Percentiles rank a stretch among this genome's conserved stretches.
Conservation (phyloP, 2,329 filamentous ascomycete species). For the Albophoma yamanashiensis region DNA sequence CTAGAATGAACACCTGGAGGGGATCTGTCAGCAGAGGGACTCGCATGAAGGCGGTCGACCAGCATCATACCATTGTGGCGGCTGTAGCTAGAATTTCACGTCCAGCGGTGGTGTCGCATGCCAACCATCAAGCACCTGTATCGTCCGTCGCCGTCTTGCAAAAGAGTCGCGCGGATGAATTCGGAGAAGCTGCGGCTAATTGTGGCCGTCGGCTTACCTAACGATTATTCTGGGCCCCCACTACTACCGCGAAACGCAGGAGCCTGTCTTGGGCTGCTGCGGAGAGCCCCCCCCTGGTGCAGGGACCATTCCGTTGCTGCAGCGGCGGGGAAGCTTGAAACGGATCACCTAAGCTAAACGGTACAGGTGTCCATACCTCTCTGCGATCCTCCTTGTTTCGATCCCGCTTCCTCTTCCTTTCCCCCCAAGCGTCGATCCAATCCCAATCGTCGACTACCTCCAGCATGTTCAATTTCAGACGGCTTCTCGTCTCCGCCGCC, state of each 20-base stretch:
- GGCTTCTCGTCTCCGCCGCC: constrained; percentile 59
- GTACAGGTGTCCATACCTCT: constrained; percentile 10
- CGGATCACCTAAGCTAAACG: neutral
- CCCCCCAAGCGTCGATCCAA: neutral
- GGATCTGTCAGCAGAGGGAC: neutral
- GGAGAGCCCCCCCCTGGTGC: neutral
- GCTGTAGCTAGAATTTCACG: neutral
- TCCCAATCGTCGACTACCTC: constrained; percentile 8
- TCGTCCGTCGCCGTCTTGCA: neutral
- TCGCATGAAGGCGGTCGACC: too few relatives aligned
- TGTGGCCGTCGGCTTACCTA: neutral
- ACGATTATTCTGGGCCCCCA: neutral
- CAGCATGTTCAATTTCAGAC: constrained; percentile 66
- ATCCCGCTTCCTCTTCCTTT: neutral
- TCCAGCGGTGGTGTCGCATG: neutral
- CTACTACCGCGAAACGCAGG: neutral
- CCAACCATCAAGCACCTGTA: neutral
- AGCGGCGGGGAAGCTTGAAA: constrained; percentile 10
- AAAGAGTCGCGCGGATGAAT: neutral
- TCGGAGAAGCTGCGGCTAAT: constrained; percentile 19
- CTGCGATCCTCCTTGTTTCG: neutral
- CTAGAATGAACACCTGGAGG: constrained; percentile 68
- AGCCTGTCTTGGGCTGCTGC: neutral
- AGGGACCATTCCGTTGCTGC: neutral
- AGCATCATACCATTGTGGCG: constrained; percentile 8